A percentile compares a stretch with the other conserved stretches of the same genome.
These are phyloP conservation scores for Schoenoplectus tabernaemontani DNA, from an alignment of 202 grass and related monocot genomes.

Conservation along the genomic window DNA sequence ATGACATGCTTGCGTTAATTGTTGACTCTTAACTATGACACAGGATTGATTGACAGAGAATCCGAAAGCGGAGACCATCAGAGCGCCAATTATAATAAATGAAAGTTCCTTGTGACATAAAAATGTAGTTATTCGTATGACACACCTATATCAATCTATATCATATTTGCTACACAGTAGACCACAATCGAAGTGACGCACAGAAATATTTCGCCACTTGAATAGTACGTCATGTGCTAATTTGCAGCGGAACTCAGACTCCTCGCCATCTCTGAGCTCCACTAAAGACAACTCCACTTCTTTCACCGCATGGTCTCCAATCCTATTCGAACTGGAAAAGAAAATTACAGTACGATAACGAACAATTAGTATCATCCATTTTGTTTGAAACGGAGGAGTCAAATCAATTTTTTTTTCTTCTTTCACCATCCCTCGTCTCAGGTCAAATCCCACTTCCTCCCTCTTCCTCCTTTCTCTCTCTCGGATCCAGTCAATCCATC, in stretches of 20 bases:
- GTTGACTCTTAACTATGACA: background rate
- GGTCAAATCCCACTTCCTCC: constrained; percentile 23
- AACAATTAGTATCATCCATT: background rate
- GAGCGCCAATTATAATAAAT: background rate
- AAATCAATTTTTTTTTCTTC: background rate
- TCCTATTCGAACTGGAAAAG: too few species aligned
- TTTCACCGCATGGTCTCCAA: too few species aligned
- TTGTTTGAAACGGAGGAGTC: background rate
- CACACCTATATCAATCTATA: background rate
- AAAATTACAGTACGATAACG: background rate
- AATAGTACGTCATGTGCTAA: background rate
- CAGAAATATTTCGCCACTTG: background rate
- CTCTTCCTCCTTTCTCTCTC: constrained; percentile 10
- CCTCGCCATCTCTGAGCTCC: too few species aligned
- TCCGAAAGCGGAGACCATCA: background rate
- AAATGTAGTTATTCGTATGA: background rate
- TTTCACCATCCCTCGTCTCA: background rate
- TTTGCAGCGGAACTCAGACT: background rate
- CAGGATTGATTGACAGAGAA: background rate
- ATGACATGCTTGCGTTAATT: background rate
- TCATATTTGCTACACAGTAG: background rate
- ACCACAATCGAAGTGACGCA: background rate
- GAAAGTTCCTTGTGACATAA: background rate
- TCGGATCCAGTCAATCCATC: constrained; percentile 14
- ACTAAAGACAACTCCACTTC: constrained; percentile 17